Base-by-base conservation (phyloP, 2,329 filamentous ascomycete species). In the Bimuria novae-zelandiae region DNA sequence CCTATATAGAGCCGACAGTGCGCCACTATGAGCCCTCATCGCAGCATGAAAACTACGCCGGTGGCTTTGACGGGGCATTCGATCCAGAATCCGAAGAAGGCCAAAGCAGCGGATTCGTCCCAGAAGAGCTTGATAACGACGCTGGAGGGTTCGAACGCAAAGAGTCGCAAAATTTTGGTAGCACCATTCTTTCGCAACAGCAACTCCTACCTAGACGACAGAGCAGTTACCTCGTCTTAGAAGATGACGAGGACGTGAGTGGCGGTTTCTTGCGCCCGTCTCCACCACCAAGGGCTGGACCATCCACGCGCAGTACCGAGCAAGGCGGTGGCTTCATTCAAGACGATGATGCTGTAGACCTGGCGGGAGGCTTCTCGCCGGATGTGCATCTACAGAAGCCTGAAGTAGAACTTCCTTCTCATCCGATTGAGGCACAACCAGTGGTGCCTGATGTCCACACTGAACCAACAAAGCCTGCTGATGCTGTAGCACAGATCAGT, bases 241-340 rank as follows among this genome's bases (percentile, higher is more conserved):
- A 68, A 21, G 61, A 67, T 3, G 59, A 65, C n/a, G 63, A 67
- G 6, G 55, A 59, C 1, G 54, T 52, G 37, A 43, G 45, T 7
- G 56, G 54, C 17, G 58, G 57, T 22, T 67, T 64, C 39, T 41
- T 65, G 29, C 64, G 57, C 16, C 63, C 62, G 2, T 43, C 55
- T 30, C 46, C 47, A 4, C 16, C 27, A 25, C 40, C 37, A 5
- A 29, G 45, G 4, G 32, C 42, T 17, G 49, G 49, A 3, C 30
- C 50, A 22, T 52, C 45, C 12, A 22, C 39, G 16, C 12, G n/a
- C 16, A 41, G 36, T 14, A 7, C 11, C 2, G 21, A 19, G 3
- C 25, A 27, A 39, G 36, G 16, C 4, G 21, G 77, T 27, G 80
- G 80, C 4, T 77, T 78, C 53, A 57, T 77, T 27, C 68, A 74